These are phyloP conservation scores for Graphilbum sp. DNA, from an alignment of 2,329 filamentous ascomycete species.

Conservation along the genomic window DNA sequence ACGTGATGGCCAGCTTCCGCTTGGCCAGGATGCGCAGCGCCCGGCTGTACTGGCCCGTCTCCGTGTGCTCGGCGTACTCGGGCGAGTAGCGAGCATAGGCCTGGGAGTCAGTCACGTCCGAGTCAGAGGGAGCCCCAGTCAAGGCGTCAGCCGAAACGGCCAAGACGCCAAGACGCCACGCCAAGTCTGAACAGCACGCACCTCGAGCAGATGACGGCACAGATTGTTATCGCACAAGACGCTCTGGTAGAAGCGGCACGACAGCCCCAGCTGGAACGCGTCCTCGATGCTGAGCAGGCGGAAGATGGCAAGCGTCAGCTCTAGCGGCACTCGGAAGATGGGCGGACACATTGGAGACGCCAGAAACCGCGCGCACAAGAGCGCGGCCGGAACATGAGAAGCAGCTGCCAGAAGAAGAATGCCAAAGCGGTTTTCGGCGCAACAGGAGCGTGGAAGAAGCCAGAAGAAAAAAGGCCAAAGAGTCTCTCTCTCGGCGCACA, in stretches of 20 bases:
- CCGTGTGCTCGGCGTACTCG: not conserved
- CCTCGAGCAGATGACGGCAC: conserved; percentile 40
- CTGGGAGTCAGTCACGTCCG: not conserved
- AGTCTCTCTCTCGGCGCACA: too few species aligned
- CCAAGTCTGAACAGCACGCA: conserved; percentile 14
- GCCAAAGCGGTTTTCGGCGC: too few species aligned
- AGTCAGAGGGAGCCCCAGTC: not conserved
- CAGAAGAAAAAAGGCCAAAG: too few species aligned
- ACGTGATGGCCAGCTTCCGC: conserved; percentile 40
- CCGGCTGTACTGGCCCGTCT: conserved; percentile 23
- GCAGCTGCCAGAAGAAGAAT: too few species aligned
- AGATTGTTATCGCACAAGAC: conserved; percentile 37
- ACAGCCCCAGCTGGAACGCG: conserved; percentile 36
- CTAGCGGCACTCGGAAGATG: conserved; percentile 35
- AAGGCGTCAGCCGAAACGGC: conserved; percentile 7
- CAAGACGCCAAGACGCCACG: conserved; percentile 7
- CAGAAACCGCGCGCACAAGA: too few species aligned
- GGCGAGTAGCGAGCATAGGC: not conserved
- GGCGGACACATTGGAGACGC: conserved; percentile 15
- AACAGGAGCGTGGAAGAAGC: too few species aligned
- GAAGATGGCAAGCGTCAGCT: conserved; percentile 45
- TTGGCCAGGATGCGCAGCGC: conserved; percentile 46
- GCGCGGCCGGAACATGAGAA: too few species aligned
- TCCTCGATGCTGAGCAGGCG: conserved; percentile 39
- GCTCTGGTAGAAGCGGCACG: conserved; percentile 32